phyloP scores from a whole-genome alignment of 768 basidiomycete species.

The Zangia roseola region DNA sequence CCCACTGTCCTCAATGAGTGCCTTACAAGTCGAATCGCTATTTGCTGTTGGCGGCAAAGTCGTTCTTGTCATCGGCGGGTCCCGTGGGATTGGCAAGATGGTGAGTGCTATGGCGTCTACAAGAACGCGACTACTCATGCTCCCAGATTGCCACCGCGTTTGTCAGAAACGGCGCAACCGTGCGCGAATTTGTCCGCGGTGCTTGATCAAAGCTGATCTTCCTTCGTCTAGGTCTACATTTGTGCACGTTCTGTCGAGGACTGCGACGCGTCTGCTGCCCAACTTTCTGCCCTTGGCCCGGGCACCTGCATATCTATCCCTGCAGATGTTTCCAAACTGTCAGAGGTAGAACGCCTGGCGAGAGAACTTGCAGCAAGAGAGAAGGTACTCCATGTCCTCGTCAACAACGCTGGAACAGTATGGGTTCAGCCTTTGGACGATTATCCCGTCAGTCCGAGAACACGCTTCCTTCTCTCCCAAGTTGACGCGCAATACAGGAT shows the following conservation, averaged over 20 bases:
- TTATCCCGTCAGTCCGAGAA: constrained; percentile 37
- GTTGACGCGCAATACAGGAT: constrained; percentile 36
- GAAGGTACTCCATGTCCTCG: constrained; percentile 51
- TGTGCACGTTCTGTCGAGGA: constrained; percentile 54
- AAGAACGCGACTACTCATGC: constrained; percentile 6
- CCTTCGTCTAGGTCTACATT: constrained; percentile 52
- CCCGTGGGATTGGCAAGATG: constrained; percentile 67
- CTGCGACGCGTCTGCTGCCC: constrained; percentile 49
- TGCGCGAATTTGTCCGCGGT: constrained; percentile 15
- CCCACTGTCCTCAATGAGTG: constrained; percentile 30
- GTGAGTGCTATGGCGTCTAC: constrained; percentile 27
- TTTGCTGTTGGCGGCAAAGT: constrained; percentile 54
- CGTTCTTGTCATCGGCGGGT: constrained; percentile 66
- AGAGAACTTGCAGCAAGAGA: constrained; percentile 51
- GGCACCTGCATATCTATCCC: constrained; percentile 54
- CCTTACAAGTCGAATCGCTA: constrained; percentile 35
- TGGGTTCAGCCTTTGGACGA: constrained; percentile 50
- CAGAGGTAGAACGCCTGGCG: constrained; percentile 53
- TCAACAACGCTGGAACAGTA: constrained; percentile 66
- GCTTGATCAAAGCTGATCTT: not conserved
- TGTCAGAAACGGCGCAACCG: constrained; percentile 59
- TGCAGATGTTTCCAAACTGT: constrained; percentile 51
- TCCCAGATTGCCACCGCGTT: constrained; percentile 62
- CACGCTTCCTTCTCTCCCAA: constrained; percentile 1
- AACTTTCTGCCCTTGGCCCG: constrained; percentile 52